These are phyloP conservation scores for Cystobasidium pallidum DNA, from an alignment of 1,284 basidiomycete genomes.

Conservation along the genomic window DNA sequence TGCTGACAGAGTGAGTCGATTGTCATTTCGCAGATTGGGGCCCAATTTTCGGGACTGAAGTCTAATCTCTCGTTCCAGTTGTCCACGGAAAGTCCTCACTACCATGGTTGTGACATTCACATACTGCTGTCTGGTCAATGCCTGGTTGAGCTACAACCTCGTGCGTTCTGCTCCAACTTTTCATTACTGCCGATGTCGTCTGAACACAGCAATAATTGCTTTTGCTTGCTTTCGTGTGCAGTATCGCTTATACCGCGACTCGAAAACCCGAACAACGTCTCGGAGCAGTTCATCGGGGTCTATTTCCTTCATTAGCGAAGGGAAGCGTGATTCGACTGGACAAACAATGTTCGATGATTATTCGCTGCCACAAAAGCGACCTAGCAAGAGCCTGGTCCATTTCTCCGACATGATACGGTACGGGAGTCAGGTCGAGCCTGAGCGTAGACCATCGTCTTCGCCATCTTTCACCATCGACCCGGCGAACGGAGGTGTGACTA, in stretches of 20 bases:
- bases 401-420: conserved; percentile 10
- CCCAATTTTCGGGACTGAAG: neutral
- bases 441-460: conserved; percentile 1
- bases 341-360: neutral
- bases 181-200: neutral
- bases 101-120: conserved; percentile 26
- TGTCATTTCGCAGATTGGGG: neutral
- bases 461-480: neutral
- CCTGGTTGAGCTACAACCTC: conserved; percentile 30
- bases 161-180: neutral
- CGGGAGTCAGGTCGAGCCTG: conserved; percentile 7
- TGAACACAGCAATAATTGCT: no score
- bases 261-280: neutral
- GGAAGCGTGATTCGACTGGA: neutral
- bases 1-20: conserved; percentile 31
- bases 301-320: neutral
- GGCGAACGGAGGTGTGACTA: neutral
- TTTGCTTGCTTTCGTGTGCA: neutral
- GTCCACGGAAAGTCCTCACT: conserved; percentile 1
- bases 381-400: conserved; percentile 10
- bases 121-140: conserved; percentile 11
- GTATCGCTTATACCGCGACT: conserved; percentile 19
- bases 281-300: neutral
- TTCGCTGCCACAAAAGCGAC: neutral
- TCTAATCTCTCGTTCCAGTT: neutral